Evolutionary conservation across 169 alveolate genomes (phyloP), one percentile per base, ranked within the genome.

Genomic region (Cryptosporidium bovis): DNA sequence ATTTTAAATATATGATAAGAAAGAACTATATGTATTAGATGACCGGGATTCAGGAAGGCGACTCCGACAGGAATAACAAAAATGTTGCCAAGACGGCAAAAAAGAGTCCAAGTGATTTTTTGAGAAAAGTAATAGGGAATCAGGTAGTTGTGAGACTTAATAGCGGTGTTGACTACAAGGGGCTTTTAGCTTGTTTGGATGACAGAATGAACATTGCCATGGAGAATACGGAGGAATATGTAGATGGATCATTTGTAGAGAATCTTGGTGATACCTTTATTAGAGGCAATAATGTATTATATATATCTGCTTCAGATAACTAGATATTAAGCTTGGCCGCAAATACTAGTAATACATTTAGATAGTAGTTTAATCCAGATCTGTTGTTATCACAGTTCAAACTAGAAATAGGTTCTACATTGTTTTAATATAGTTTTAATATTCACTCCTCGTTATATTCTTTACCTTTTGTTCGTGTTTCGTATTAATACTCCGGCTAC

Each of bases 151-250:
- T 77, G 7, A 77, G 87, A 77, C 58, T 77, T 15, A 77, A 77
- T 77, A 77, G 87, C 20, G 87, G 87, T 34, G 71, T 77, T 18
- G 87, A 77, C n/a, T 58, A 44, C 33, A 55, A 82, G 82, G 96
- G 96, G 0, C 83, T 92, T 20, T 64, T 94, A 33, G 95, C 96
- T 3, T 90, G 96, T 51, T 82, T 94, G 69, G 96, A 94, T 91
- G 96, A 94, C 64, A 91, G 96, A 13, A 93, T 94, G 96, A 94
- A 94, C 60, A 91, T 94, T 55, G 95, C 96, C 2, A 90, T 94
- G 93, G 96, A 92, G 65, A 90, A 93, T 53, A 94, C 96, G 2
- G 91, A 91, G 64, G 96, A 94, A 82, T 94, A 90, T 51, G 84
- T 64, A 40, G 93, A 93, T 46, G 96, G 96, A 6, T 92, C 69